Evolutionary conservation across 2,329 filamentous ascomycete genomes (phyloP).

Genomic region (Cordyceps javanica): DNA sequence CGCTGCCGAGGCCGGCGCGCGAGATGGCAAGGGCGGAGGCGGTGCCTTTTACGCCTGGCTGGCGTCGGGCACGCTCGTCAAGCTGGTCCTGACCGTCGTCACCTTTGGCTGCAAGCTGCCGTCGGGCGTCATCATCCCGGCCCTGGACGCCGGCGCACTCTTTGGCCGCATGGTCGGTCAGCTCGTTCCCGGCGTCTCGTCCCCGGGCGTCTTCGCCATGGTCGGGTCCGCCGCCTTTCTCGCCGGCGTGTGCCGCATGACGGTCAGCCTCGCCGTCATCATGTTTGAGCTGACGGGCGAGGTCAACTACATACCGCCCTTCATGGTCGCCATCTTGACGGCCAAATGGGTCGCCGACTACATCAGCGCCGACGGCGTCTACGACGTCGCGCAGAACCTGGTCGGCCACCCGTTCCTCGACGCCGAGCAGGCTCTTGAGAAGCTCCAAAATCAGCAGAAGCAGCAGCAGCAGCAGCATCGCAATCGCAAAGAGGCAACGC

Average conservation of each 20-base stretch:
- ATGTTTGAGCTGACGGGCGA: conserved; percentile 98
- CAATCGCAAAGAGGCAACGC: conserved; percentile 38
- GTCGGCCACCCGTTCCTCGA: conserved; percentile 55
- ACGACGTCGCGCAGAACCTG: conserved; percentile 53
- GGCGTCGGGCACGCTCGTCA: conserved; percentile 72
- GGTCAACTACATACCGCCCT: conserved; percentile 90
- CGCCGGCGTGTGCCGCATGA: conserved; percentile 90
- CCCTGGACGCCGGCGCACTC: conserved; percentile 90
- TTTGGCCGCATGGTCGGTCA: conserved; percentile 86
- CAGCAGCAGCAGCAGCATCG: no score
- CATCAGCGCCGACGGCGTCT: conserved; percentile 47
- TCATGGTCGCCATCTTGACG: conserved; percentile 98
- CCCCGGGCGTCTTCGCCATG: conserved; percentile 91
- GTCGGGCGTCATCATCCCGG: conserved; percentile 90
- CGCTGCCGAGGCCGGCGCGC: conserved; percentile 83
- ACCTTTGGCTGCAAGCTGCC: conserved; percentile 95
- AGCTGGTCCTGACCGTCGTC: conserved; percentile 76
- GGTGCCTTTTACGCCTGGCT: conserved; percentile 76
- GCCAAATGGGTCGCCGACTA: conserved; percentile 94
- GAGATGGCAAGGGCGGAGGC: no score
- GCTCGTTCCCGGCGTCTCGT: conserved; percentile 73
- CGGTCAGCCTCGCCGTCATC: conserved; percentile 96
- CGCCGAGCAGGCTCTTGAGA: conserved; percentile 37
- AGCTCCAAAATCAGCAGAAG: no score
- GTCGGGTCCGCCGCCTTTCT: conserved; percentile 90